Evolutionary conservation across 768 basidiomycete genomes (phyloP), one percentile per base, ranked within the genome.

Genomic region (Boletus tomentosulus): DNA sequence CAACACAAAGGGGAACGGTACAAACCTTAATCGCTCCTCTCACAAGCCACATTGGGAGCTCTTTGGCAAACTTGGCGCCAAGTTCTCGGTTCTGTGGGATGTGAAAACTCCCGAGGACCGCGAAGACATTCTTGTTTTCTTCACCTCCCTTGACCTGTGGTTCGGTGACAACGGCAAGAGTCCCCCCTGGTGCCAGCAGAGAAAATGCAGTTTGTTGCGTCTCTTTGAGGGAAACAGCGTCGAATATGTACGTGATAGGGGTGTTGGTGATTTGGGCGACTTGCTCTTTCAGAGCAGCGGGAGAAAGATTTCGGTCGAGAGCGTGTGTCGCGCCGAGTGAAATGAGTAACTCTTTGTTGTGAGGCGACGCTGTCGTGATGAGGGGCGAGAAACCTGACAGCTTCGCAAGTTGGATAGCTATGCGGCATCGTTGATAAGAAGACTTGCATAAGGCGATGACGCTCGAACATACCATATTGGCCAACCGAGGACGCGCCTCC

Each of bases 401-500:
- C 16, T 38, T 62, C 0, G 72, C 68, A 13, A 71, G 62, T 55
- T 72, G 72, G n/a, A 73, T 69, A 6, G 61, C 70, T 70, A 12
- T 7, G 31, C 3, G 6, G 2, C 6, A 22, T 16, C 42, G 24
- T 35, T 13, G 15, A 15, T 22, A 16, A 28, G 28, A 15, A 27
- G 7, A 25, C 3, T 22, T 22, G 22, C 25, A 13, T 25, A 13
- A 11, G 2, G 13, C 10, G 11, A 12, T 19, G 22, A 16, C 16
- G 16, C 11, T 24, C 10, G 10, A 19, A 51, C 55, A 2, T 50
- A 72, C 72, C 71, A 33, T 62, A 70, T 56, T 75, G 73, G 2
- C 74, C 75, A 8, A 76, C 56, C n/a, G 69, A 71, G 12, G 65
- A 59, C 6, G 73, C 60, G 16, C 75, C 75, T 38, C 73, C 75